Percentiles rank a stretch among this genome's conserved stretches.
phyloP scores from a whole-genome alignment of 306 rosid species.

The Prunus armeniaca region DNA sequence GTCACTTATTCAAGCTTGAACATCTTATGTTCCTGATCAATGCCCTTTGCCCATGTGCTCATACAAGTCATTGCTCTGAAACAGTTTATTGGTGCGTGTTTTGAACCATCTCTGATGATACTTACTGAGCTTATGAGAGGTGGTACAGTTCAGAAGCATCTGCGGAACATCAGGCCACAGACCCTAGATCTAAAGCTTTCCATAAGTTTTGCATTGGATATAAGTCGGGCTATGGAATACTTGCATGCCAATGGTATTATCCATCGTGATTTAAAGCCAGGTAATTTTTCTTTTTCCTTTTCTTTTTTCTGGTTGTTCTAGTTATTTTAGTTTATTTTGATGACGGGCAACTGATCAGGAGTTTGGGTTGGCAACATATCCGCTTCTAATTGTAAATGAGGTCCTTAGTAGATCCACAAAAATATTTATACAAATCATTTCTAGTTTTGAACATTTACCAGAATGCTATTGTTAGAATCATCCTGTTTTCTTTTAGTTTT shows the following conservation, averaged over 20 bases:
- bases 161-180: slow-evolving; percentile 30
- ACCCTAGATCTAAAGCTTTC: slow-evolving; percentile 33
- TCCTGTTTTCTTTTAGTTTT: background rate
- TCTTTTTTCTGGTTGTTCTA: background rate
- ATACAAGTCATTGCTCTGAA: slow-evolving; percentile 8
- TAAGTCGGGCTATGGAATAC: slow-evolving; percentile 45
- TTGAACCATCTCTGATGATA: slow-evolving; percentile 48
- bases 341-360: background rate
- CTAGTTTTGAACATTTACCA: background rate
- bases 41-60: background rate
- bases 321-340: background rate
- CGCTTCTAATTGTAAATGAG: background rate
- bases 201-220: slow-evolving; percentile 41
- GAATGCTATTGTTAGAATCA: background rate
- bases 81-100: slow-evolving; percentile 55
- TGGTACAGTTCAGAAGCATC: slow-evolving; percentile 42
- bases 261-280: slow-evolving; percentile 56
- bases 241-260: slow-evolving; percentile 52
- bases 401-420: background rate
- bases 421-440: background rate
- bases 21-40: background rate
- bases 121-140: slow-evolving; percentile 56
- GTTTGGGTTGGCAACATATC: background rate
- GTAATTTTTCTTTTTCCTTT: slow-evolving; percentile 22
- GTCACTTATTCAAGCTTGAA: background rate